A percentile compares a stretch with the other conserved stretches of the same genome.
These are phyloP conservation scores for Rhododendron molle DNA, from an alignment of 148 eudicot species.

Conservation along the genomic window DNA sequence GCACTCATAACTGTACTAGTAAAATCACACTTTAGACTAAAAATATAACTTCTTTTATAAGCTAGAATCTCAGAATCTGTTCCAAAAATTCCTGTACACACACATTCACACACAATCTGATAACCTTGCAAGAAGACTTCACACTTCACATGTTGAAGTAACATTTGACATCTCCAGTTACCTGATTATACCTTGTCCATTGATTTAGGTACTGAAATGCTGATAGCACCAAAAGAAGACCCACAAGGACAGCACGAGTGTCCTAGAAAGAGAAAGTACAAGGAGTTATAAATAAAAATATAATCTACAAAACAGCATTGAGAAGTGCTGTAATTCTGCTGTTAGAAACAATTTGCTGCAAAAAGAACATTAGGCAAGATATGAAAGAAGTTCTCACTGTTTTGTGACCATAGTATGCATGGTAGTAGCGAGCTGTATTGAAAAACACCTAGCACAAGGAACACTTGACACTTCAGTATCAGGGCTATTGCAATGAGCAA, in stretches of 20 bases:
- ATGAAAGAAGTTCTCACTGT: constrained; percentile 54
- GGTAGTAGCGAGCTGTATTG: constrained; percentile 90
- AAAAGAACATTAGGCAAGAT: constrained; percentile 1
- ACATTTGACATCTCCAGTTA: constrained; percentile 28
- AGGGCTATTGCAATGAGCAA: neutral
- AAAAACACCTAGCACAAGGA: constrained; percentile 60
- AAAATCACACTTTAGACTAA: neutral
- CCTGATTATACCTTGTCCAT: constrained; percentile 98
- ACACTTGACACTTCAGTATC: neutral
- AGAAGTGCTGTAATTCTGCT: neutral
- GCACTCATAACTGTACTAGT: neutral
- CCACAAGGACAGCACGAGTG: constrained; percentile 92
- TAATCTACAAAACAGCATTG: neutral
- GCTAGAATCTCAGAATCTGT: neutral
- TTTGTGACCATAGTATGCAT: constrained; percentile 90
- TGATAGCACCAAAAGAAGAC: constrained; percentile 80
- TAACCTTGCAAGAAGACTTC: neutral
- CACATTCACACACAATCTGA: neutral
- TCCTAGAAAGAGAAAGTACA: constrained; percentile 52
- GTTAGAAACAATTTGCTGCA: neutral
- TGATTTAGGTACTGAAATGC: constrained; percentile 93
- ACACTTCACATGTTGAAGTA: neutral
- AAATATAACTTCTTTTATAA: neutral
- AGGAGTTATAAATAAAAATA: neutral
- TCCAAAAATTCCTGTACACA: neutral